phyloP scores from a whole-genome alignment of 257 asterid genomes.

The Coffea eugenioides region DNA sequence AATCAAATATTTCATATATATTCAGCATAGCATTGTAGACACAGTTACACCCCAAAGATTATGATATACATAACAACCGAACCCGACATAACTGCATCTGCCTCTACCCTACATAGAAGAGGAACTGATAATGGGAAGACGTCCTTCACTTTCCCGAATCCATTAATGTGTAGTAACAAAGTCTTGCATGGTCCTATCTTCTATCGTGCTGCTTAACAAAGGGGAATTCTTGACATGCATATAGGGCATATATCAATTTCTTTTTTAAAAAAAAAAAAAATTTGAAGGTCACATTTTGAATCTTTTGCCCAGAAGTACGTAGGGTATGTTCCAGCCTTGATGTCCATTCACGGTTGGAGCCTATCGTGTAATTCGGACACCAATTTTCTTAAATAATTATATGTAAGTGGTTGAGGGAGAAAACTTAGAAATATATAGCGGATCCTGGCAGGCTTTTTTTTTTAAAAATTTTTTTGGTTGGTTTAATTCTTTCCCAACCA shows the following conservation, averaged over 20 bases:
- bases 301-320: neutral
- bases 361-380: neutral
- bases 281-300: neutral
- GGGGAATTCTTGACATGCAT: no score
- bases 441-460: neutral
- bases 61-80: no score
- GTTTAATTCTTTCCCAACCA: neutral
- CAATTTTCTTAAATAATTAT: neutral
- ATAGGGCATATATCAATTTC: no score
- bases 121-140: neutral
- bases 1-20: no score
- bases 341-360: neutral
- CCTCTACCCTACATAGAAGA: no score
- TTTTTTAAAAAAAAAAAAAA: no score
- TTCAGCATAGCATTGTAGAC: no score
- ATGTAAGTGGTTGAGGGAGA: neutral
- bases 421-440: neutral
- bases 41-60: no score
- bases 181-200: neutral
- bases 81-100: no score
- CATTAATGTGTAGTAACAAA: neutral
- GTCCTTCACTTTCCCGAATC: neutral
- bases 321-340: neutral
- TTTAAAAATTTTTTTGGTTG: no score
- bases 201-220: neutral